Conservation (phyloP, 2,329 filamentous ascomycete species). For the Rugonectria rugulosa region DNA sequence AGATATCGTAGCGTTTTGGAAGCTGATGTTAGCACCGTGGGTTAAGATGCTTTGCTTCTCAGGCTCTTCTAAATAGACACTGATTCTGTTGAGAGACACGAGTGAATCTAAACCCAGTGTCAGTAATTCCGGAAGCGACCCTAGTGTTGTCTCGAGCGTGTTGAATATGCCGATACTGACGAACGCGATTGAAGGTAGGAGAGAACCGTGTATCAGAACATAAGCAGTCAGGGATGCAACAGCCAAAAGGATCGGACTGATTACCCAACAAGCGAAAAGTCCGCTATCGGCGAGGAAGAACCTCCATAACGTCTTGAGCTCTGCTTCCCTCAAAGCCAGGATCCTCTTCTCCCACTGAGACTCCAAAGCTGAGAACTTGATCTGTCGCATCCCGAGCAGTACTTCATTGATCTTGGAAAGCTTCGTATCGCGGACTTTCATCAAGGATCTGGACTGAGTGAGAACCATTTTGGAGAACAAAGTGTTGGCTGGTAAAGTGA, state of each 20-base stretch:
- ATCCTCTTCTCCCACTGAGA: slow-evolving; percentile 76
- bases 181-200: slow-evolving; percentile 78
- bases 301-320: slow-evolving; percentile 70
- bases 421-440: slow-evolving; percentile 78
- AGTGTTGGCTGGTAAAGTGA: slow-evolving; percentile 73
- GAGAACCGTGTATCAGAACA: slow-evolving; percentile 64
- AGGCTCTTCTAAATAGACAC: slow-evolving; percentile 70
- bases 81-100: slow-evolving; percentile 73
- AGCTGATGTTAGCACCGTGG: slow-evolving; percentile 66
- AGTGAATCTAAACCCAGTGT: slow-evolving; percentile 75
- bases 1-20: slow-evolving; percentile 71
- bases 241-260: slow-evolving; percentile 75
- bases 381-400: slow-evolving; percentile 79
- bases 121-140: slow-evolving; percentile 74
- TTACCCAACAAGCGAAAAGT: slow-evolving; percentile 73
- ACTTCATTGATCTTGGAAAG: slow-evolving; percentile 78
- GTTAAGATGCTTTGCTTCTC: slow-evolving; percentile 64
- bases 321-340: slow-evolving; percentile 63
- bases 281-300: slow-evolving; percentile 69
- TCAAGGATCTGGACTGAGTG: slow-evolving; percentile 69
- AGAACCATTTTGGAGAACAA: slow-evolving; percentile 70
- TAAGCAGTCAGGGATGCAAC: slow-evolving; percentile 75
- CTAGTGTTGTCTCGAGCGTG: slow-evolving; percentile 72
- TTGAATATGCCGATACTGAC: slow-evolving; percentile 79
- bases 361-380: slow-evolving; percentile 82